Evolutionary conservation across 495 filamentous ascomycete genomes (phyloP).

Genomic region (Aspergillus nidulans): DNA sequence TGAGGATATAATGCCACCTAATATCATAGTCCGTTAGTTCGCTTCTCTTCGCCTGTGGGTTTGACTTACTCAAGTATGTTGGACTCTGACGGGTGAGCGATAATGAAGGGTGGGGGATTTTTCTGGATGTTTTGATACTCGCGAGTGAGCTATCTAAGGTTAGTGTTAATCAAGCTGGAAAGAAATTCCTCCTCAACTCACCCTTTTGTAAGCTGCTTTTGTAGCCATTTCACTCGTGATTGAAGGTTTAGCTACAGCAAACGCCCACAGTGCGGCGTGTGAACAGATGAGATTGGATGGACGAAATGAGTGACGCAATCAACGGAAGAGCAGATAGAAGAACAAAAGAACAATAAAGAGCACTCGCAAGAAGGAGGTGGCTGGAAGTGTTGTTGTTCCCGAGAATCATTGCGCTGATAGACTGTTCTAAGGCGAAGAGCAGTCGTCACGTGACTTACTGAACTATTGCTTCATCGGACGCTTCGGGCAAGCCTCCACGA

Average conservation of each 20-base stretch:
- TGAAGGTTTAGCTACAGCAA: background rate
- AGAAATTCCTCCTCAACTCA: conserved; percentile 40
- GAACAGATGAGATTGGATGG: background rate
- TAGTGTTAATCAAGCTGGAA: conserved; percentile 3
- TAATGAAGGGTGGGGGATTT: conserved; percentile 89
- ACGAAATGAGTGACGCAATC: background rate
- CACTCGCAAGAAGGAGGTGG: background rate
- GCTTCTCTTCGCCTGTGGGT: background rate
- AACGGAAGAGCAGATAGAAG: background rate
- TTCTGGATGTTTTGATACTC: conserved; percentile 91
- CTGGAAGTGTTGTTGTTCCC: background rate
- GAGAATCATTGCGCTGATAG: background rate
- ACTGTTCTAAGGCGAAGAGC: background rate
- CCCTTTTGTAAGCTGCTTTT: conserved; percentile 76
- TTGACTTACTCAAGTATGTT: conserved; percentile 84
- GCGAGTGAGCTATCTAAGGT: conserved; percentile 65
- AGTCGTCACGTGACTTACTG: conserved; percentile 23
- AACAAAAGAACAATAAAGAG: background rate
- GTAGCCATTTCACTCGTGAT: conserved; percentile 59
- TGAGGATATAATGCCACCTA: conserved; percentile 98
- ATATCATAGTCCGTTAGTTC: conserved; percentile 4
- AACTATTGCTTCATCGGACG: conserved; percentile 16
- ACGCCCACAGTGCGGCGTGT: too few relatives aligned
- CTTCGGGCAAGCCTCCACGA: conserved; percentile 2
- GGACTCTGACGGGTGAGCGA: conserved; percentile 85